phyloP scores from a whole-genome alignment of 352 stramenopile genomes.

The Phytophthora capsici region DNA sequence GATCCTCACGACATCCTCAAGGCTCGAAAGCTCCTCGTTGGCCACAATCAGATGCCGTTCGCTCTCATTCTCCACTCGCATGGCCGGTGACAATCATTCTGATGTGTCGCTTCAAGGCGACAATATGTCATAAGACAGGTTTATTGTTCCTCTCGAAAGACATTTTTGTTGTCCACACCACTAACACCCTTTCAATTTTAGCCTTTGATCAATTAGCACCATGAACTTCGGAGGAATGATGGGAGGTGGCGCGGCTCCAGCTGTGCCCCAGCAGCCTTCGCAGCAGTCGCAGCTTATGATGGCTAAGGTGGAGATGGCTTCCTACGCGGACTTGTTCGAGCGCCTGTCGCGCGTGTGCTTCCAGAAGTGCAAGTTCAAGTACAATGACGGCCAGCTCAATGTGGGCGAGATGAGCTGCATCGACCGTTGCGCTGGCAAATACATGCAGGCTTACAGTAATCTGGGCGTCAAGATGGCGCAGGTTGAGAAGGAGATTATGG shows the following conservation, averaged over 20 bases:
- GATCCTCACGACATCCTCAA: conserved; percentile 25
- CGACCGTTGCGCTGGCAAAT: conserved; percentile 98
- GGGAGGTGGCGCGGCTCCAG: conserved; percentile 54
- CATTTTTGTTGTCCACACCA: conserved; percentile 4
- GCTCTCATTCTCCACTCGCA: conserved; percentile 51
- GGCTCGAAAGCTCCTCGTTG: conserved; percentile 55
- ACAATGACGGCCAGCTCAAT: conserved; percentile 96
- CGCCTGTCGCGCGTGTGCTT: conserved; percentile 92
- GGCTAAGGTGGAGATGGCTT: conserved; percentile 93
- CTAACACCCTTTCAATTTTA: conserved; percentile 13
- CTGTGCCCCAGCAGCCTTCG: conserved; percentile 52
- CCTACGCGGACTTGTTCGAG: conserved; percentile 91
- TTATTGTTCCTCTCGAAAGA: not conserved
- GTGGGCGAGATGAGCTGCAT: conserved; percentile 98
- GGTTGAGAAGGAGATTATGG: conserved; percentile 94
- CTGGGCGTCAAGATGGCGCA: conserved; percentile 95
- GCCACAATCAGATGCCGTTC: conserved; percentile 58
- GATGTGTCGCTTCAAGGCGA: conserved; percentile 11
- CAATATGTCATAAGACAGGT: not conserved
- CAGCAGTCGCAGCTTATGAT: conserved; percentile 87
- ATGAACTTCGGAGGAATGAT: conserved; percentile 88
- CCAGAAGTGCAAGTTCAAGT: conserved; percentile 96
- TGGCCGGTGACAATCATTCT: conserved; percentile 13
- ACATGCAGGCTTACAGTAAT: conserved; percentile 96
- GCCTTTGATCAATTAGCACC: conserved; percentile 16